Evolutionary conservation across 2,329 filamentous ascomycete genomes (phyloP).

Genomic region (Malbranchea zuffiana): DNA sequence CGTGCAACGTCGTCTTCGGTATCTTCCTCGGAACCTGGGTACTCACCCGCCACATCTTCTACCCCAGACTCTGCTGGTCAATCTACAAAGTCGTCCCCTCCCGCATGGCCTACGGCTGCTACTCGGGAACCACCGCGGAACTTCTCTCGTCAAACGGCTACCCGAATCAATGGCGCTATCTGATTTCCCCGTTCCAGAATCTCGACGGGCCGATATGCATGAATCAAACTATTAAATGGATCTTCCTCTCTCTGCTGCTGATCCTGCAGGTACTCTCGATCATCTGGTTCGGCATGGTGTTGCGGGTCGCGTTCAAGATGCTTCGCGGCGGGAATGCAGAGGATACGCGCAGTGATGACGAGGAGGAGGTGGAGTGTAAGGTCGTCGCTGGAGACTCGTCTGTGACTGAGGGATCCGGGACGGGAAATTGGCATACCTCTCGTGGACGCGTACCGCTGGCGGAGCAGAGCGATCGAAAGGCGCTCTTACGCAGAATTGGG

Average conservation of each 20-base stretch:
- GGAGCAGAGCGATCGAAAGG: not conserved
- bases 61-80: slow-evolving; percentile 68
- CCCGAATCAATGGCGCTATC: slow-evolving; percentile 44
- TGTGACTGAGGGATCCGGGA: too few relatives aligned
- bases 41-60: slow-evolving; percentile 66
- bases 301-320: slow-evolving; percentile 69
- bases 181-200: slow-evolving; percentile 62
- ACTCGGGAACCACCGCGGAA: slow-evolving; percentile 38
- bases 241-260: slow-evolving; percentile 65
- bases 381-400: slow-evolving; percentile 16
- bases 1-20: slow-evolving; percentile 74
- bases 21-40: slow-evolving; percentile 81
- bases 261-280: slow-evolving; percentile 68
- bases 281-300: slow-evolving; percentile 80
- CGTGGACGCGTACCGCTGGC: not conserved
- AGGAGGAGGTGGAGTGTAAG: slow-evolving; percentile 56
- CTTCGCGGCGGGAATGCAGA: slow-evolving; percentile 63
- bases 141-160: slow-evolving; percentile 23
- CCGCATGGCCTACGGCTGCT: slow-evolving; percentile 60
- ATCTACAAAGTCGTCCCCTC: slow-evolving; percentile 56
- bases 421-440: not conserved
- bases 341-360: slow-evolving; percentile 79
- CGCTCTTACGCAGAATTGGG: not conserved
- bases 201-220: slow-evolving; percentile 69
- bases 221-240: slow-evolving; percentile 59